Conservation (phyloP, 495 filamentous ascomycete species). For the Neurospora pannonica region DNA sequence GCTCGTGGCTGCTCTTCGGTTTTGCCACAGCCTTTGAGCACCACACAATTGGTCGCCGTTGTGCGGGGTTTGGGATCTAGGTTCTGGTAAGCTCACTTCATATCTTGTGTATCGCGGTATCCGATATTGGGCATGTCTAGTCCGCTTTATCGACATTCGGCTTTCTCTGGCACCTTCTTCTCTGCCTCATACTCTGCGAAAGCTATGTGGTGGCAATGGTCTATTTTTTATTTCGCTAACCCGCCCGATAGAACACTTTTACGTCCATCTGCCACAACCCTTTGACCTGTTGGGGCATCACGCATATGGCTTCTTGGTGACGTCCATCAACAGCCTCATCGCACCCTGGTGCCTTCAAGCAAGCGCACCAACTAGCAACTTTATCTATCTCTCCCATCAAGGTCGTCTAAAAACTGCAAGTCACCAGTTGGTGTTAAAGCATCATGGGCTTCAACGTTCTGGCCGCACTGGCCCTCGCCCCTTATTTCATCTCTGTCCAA, state of each 20-base stretch:
- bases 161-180: background rate
- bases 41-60: background rate
- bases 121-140: background rate
- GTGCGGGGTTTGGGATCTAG: background rate
- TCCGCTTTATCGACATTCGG: background rate
- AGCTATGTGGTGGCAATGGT: background rate
- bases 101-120: background rate
- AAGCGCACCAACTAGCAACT: background rate
- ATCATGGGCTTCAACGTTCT: background rate
- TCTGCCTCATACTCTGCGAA: background rate
- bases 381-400: background rate
- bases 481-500: background rate
- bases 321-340: background rate
- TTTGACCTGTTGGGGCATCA: background rate
- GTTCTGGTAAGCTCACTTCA: background rate
- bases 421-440: background rate
- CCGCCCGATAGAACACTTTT: background rate
- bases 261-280: background rate
- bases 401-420: background rate
- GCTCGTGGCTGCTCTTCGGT: background rate
- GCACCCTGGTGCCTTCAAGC: background rate
- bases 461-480: conserved; percentile 7
- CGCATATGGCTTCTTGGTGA: background rate
- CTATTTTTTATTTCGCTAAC: background rate
- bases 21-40: background rate